Evolutionary conservation across 225 moss, liverwort and hornwort species (phyloP), one percentile per base, ranked within the genome.

Genomic region (Antitrichia curtipendula): DNA sequence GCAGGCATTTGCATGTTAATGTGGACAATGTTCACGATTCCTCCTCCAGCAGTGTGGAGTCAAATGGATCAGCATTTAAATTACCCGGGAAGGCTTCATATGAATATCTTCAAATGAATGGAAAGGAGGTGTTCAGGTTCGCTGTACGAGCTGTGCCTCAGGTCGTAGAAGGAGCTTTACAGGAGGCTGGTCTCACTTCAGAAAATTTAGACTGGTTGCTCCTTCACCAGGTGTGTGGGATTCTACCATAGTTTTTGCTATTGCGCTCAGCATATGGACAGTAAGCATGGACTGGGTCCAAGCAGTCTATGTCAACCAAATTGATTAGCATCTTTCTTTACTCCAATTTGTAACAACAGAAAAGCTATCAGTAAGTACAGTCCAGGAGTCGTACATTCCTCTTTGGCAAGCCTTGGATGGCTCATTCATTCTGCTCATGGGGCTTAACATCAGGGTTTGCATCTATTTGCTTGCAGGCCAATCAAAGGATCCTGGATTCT

Each of bases 401-500:
- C 65, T 84, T 79, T 52, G 43, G 45, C 49, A 84, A 75, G 78
- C 57, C 58, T 78, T 58, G 41, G 40, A 28, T 58, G 58, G 57
- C 38, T 58, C 78, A 27, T 78, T 58, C 29, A 29, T 80, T 88
- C 61, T 61, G 68, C 61, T 53, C 77, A 73, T 72, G 75, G 32
- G 64, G 66, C n/a, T 82, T 74, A 84, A 80, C 80, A 65, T 61
- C 56, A 54, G 72, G 75, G 47, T 82, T 84, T 84, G 50, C n/a
- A 60, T 89, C 45, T 69, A 8, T 52, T 86, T 31, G 72, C 63
- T 86, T 90, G 89, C 94, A 98, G 98, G 98, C 98, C 74, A 98
- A 98, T 90, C 97, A 98, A 90, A 95, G 98, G 93, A 98, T 98
- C 70, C 85, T 98, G 81, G 97, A 97, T 86, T 96, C 97, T 25